Percentiles rank a stretch among this genome's conserved stretches.
Conservation (phyloP, 1,284 basidiomycete species). For the Singerocomus inundabilis region DNA sequence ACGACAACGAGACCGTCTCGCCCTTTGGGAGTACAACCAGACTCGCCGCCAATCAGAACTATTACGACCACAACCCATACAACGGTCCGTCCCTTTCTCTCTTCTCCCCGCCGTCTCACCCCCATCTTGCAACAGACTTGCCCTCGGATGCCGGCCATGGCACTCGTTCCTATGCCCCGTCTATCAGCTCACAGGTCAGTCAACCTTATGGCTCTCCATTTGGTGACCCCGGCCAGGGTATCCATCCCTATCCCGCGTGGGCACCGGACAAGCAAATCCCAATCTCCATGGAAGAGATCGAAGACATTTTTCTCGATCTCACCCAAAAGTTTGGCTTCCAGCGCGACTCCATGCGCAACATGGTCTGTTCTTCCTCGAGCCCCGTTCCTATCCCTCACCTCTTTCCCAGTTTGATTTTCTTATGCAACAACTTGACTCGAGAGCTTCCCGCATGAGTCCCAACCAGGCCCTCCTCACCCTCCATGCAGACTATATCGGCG, state of each 20-base stretch:
- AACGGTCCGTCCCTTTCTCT: constrained; percentile 12
- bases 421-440: constrained; percentile 96
- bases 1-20: constrained; percentile 22
- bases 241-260: constrained; percentile 94
- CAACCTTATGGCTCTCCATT: constrained; percentile 56
- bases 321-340: constrained; percentile 99
- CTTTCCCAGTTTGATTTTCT: constrained; percentile 85
- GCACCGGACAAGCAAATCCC: constrained; percentile 91
- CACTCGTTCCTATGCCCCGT: constrained; percentile 48
- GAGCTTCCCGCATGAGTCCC: constrained; percentile 98
- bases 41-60: constrained; percentile 29
- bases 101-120: constrained; percentile 20
- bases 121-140: constrained; percentile 34
- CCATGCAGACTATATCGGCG: constrained; percentile 98
- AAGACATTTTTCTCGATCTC: constrained; percentile 98
- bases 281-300: constrained; percentile 97
- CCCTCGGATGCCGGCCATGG: constrained; percentile 45
- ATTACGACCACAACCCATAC: constrained; percentile 27
- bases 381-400: constrained; percentile 2
- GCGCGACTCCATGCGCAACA: constrained; percentile 88
- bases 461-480: constrained; percentile 94
- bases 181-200: constrained; percentile 57
- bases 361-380: constrained; percentile 50
- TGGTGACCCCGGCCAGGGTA: constrained; percentile 54
- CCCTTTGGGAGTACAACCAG: constrained; percentile 35